Evolutionary conservation across 2,329 filamentous ascomycete genomes (phyloP).

Genomic region (Cercospora berteroae): DNA sequence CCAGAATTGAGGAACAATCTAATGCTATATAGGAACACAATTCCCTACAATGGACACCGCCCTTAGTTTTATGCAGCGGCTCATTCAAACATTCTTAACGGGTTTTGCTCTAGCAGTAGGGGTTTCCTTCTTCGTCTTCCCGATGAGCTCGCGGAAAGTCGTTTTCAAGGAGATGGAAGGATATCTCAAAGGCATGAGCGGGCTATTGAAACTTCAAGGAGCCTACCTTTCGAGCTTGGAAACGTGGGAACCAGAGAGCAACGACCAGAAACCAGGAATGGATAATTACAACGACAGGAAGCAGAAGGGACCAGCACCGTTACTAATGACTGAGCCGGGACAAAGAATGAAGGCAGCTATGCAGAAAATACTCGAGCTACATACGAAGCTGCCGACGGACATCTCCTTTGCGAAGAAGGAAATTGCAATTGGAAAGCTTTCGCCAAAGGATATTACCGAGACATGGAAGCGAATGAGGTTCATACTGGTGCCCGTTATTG

Average conservation of each 20-base stretch:
- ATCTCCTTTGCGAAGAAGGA: conserved; percentile 71
- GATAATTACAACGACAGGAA: neutral
- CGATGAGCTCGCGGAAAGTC: conserved; percentile 62
- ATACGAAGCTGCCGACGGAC: conserved; percentile 66
- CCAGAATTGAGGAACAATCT: neutral
- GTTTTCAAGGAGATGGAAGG: conserved; percentile 63
- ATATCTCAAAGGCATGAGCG: conserved; percentile 56
- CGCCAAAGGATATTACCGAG: conserved; percentile 61
- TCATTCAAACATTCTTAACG: conserved; percentile 62
- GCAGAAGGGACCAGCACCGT: neutral
- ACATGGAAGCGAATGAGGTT: conserved; percentile 60
- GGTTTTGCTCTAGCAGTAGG: conserved; percentile 64
- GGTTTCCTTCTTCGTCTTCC: conserved; percentile 65
- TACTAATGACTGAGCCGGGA: conserved; percentile 28
- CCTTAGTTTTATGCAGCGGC: conserved; percentile 52
- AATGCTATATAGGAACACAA: conserved; percentile 39
- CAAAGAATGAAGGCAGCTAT: conserved; percentile 35
- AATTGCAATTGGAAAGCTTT: conserved; percentile 66
- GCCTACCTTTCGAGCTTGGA: conserved; percentile 64
- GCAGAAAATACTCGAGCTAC: conserved; percentile 48
- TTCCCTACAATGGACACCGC: conserved; percentile 57
- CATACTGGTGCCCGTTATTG: conserved; percentile 65
- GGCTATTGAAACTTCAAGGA: conserved; percentile 59
- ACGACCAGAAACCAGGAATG: neutral
- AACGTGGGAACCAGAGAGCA: conserved; percentile 48